Conservation (phyloP, 208 protist genomes). For the Leishmania turanica region DNA sequence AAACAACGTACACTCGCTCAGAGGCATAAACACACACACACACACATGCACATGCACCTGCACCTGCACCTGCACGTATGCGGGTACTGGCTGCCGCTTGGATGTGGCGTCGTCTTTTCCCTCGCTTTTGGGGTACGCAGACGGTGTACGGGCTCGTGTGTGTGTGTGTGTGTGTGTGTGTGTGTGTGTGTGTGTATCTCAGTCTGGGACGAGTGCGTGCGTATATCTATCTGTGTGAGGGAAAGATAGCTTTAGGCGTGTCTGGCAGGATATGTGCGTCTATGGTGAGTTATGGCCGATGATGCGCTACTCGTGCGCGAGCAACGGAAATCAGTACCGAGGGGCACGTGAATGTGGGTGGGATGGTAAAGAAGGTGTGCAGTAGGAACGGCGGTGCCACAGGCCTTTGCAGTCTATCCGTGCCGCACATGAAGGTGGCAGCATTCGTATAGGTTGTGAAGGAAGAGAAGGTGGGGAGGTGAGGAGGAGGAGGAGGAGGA, state of each 20-base stretch:
- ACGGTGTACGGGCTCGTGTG: not conserved
- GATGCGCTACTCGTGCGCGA: not conserved
- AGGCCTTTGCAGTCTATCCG: not conserved
- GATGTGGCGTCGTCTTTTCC: not conserved
- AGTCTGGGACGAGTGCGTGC: not conserved
- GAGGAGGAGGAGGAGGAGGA: no score
- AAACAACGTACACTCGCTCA: not conserved
- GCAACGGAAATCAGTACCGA: not conserved
- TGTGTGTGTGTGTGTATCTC: not conserved
- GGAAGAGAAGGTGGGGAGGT: not conserved
- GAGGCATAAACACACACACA: not conserved
- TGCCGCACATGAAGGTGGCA: not conserved
- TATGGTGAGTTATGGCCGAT: not conserved
- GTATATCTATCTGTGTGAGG: not conserved
- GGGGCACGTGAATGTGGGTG: not conserved
- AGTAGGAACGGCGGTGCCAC: not conserved
- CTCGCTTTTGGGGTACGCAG: not conserved
- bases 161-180: not conserved
- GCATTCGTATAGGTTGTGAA: not conserved
- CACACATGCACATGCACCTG: no score
- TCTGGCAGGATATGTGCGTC: not conserved
- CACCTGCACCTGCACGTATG: no score
- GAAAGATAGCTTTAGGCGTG: not conserved
- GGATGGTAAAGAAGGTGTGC: not conserved
- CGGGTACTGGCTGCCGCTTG: not conserved